phyloP scores from a whole-genome alignment of 164 flowering plant genomes.

The Chimonanthus salicifolius region DNA sequence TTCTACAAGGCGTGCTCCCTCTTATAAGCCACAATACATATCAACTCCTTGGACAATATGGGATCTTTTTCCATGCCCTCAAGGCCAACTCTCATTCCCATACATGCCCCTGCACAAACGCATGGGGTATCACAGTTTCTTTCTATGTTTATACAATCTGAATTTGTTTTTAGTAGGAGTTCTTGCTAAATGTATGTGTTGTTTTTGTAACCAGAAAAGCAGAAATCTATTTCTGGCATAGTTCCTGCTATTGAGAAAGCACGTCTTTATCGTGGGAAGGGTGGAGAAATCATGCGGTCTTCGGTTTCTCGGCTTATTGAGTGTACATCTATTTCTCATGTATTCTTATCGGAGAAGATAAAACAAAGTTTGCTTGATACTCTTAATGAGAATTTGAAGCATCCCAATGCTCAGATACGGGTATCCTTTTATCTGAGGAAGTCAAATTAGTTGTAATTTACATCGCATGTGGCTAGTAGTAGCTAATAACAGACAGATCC shows the following conservation, averaged over 20 bases:
- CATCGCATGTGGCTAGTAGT: conserved; percentile 1
- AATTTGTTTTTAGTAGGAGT: not conserved
- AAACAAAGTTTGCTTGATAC: conserved; percentile 68
- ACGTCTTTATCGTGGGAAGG: conserved; percentile 96
- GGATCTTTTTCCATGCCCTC: too few relatives aligned
- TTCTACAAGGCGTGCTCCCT: too few relatives aligned
- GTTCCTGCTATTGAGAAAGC: conserved; percentile 98
- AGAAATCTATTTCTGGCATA: conserved; percentile 57
- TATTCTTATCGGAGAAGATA: conserved; percentile 51
- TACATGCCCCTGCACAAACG: too few relatives aligned
- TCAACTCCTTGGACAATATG: too few relatives aligned
- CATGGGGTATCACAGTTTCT: too few relatives aligned
- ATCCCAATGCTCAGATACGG: conserved; percentile 96
- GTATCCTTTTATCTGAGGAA: conserved; percentile 21
- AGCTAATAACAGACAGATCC: not conserved
- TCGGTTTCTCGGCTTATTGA: conserved; percentile 86
- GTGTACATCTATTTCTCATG: conserved; percentile 53
- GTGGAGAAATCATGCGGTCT: conserved; percentile 97
- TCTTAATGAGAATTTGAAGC: conserved; percentile 77
- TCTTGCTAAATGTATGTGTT: not conserved
- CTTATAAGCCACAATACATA: too few relatives aligned
- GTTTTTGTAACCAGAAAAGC: conserved; percentile 50
- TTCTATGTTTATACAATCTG: too few relatives aligned
- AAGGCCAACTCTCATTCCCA: too few relatives aligned
- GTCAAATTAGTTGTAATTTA: not conserved